Evolutionary conservation across 2,329 filamentous ascomycete genomes (phyloP).

Genomic region (Elsinoe fawcettii): DNA sequence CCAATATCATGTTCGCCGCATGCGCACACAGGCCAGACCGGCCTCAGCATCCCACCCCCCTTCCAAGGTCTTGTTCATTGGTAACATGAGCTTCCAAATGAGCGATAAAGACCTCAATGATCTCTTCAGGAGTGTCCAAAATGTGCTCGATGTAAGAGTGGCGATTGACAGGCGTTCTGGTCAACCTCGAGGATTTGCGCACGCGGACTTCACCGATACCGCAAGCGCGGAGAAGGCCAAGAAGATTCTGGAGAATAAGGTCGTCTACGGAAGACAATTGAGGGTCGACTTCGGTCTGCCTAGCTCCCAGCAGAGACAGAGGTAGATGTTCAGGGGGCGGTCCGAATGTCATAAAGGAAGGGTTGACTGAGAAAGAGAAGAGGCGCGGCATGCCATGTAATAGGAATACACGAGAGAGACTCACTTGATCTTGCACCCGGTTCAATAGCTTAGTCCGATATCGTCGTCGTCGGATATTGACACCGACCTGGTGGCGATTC

Average conservation of each 20-base stretch:
- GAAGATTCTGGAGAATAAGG: conserved; percentile 48
- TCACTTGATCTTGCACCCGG: too few relatives aligned
- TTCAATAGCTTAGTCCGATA: too few relatives aligned
- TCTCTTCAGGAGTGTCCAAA: conserved; percentile 62
- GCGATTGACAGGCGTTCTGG: conserved; percentile 75
- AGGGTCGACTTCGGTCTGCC: conserved; percentile 51
- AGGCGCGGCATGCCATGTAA: too few relatives aligned
- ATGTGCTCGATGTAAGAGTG: conserved; percentile 68
- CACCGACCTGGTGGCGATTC: not conserved
- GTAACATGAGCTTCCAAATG: conserved; percentile 80
- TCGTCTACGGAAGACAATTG: conserved; percentile 59
- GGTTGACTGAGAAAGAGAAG: too few relatives aligned
- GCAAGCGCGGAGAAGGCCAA: conserved; percentile 56
- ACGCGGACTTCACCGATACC: conserved; percentile 68
- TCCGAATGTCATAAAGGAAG: too few relatives aligned
- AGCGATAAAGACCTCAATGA: conserved; percentile 74
- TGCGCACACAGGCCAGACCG: conserved; percentile 16
- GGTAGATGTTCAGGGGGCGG: not conserved
- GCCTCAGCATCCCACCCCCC: conserved; percentile 30
- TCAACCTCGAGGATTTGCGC: conserved; percentile 73
- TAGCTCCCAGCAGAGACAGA: not conserved
- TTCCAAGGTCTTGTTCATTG: conserved; percentile 66
- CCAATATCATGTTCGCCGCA: conserved; percentile 45
- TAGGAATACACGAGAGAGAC: too few relatives aligned
- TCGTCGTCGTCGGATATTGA: too few relatives aligned